Conservation (phyloP, 2,329 filamentous ascomycete genomes). For the Alternaria burnsii region DNA sequence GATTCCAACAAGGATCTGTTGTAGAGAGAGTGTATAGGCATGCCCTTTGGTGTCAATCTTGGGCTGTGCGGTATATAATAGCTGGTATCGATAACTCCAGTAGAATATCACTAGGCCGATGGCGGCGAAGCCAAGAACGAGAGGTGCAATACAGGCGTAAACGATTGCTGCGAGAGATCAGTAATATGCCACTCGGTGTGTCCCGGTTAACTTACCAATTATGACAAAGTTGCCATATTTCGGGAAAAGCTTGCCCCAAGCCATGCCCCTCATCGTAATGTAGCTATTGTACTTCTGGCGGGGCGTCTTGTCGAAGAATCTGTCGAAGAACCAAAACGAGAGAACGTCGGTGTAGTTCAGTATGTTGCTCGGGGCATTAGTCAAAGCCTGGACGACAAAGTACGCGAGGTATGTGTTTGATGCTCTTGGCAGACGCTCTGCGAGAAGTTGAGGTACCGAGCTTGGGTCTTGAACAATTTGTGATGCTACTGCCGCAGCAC, state of each 20-base stretch:
- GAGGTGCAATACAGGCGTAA: slow-evolving; percentile 85
- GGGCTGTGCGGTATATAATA: slow-evolving; percentile 85
- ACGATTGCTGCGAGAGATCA: slow-evolving; percentile 68
- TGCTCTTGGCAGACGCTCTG: slow-evolving; percentile 77
- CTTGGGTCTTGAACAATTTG: slow-evolving; percentile 70
- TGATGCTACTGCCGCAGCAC: slow-evolving; percentile 74
- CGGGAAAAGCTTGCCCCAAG: slow-evolving; percentile 53
- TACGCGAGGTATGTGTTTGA: slow-evolving; percentile 97
- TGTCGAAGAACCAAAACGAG: slow-evolving; percentile 77
- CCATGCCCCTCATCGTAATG: slow-evolving; percentile 42
- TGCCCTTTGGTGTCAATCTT: slow-evolving; percentile 87
- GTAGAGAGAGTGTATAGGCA: slow-evolving; percentile 84
- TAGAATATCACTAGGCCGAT: slow-evolving; percentile 84
- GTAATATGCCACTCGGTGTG: neutral
- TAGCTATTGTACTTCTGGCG: slow-evolving; percentile 51
- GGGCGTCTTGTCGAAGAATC: slow-evolving; percentile 78
- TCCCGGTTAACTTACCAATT: slow-evolving; percentile 43
- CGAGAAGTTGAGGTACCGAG: slow-evolving; percentile 70
- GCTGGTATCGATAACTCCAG: slow-evolving; percentile 87
- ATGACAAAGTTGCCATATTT: slow-evolving; percentile 53
- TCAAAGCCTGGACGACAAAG: slow-evolving; percentile 90
- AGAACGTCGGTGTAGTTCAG: slow-evolving; percentile 78
- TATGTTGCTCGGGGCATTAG: slow-evolving; percentile 76
- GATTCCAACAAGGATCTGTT: slow-evolving; percentile 83
- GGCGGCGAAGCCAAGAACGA: slow-evolving; percentile 83